A percentile compares a stretch with the other conserved stretches of the same genome.
Evolutionary conservation across 1,139 yeast species (phyloP).

Genomic region (Magnusiomyces ingens): DNA sequence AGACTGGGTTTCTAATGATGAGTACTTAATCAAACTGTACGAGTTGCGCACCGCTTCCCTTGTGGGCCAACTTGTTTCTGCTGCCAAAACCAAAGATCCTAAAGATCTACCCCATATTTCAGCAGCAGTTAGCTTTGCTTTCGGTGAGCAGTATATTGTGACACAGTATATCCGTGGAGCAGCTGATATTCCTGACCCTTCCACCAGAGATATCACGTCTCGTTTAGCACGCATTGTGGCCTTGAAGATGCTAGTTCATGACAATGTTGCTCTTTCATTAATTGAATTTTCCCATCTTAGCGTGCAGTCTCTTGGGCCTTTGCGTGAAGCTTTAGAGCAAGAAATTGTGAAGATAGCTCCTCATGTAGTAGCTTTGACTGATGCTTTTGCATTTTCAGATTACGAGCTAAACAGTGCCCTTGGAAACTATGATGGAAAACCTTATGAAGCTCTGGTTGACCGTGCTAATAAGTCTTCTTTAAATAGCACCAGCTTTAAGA

Average conservation of each 20-base stretch:
- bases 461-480: background rate
- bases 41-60: background rate
- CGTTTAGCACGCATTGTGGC: constrained; percentile 40
- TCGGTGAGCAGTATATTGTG: constrained; percentile 5
- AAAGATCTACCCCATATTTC: background rate
- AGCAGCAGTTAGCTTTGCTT: constrained; percentile 2
- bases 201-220: constrained; percentile 50
- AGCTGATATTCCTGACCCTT: background rate
- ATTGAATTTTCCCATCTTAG: constrained; percentile 43
- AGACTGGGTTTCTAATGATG: constrained; percentile 44
- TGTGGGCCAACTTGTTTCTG: background rate
- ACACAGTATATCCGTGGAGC: constrained; percentile 1
- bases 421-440: constrained; percentile 13
- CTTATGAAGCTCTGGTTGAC: constrained; percentile 2
- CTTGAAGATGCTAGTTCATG: background rate
- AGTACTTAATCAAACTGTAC: constrained; percentile 43
- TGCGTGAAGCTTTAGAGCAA: constrained; percentile 38
- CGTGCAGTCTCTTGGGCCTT: constrained; percentile 25
- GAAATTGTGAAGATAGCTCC: constrained; percentile 32
- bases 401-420: constrained; percentile 12
- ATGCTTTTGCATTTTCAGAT: constrained; percentile 11
- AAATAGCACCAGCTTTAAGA: background rate
- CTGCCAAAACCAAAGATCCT: background rate
- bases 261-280: background rate
- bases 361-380: constrained; percentile 9